Percentiles rank a stretch among this genome's conserved stretches.
Conservation (phyloP, 495 filamentous ascomycete species). For the Umbilicaria muhlenbergii region DNA sequence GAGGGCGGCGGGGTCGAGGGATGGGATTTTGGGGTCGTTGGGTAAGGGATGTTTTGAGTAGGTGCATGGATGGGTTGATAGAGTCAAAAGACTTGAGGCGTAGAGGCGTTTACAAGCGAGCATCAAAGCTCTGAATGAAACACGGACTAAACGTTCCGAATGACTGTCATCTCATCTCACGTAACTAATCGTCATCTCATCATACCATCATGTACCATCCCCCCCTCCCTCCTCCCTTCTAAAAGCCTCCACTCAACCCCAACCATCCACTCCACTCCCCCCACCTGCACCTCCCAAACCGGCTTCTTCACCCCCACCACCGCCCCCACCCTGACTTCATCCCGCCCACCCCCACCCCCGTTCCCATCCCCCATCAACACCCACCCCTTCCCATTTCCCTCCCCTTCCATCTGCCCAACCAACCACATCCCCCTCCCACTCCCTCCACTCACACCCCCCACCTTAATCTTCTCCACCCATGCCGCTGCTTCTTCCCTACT, state of each 20-base stretch:
- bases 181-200: too few species aligned
- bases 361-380: neutral
- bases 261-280: neutral
- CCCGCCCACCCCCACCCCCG: constrained; percentile 2
- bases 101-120: too few species aligned
- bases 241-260: constrained; percentile 4
- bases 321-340: neutral
- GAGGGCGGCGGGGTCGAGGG: constrained; percentile 37
- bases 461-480: neutral
- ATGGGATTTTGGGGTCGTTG: constrained; percentile 9
- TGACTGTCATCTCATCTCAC: too few species aligned
- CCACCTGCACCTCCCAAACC: constrained; percentile 1
- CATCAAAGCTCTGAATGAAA: too few species aligned
- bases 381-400: neutral
- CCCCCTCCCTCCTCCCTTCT: too few species aligned
- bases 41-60: constrained; percentile 5
- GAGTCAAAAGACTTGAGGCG: too few species aligned
- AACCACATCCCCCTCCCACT: constrained; percentile 4
- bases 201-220: too few species aligned
- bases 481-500: neutral
- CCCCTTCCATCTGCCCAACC: neutral
- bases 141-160: too few species aligned
- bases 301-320: constrained; percentile 1
- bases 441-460: neutral
- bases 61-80: neutral